Evolutionary conservation across 1,284 basidiomycete species (phyloP).

Genomic region (Mycena citricolor): DNA sequence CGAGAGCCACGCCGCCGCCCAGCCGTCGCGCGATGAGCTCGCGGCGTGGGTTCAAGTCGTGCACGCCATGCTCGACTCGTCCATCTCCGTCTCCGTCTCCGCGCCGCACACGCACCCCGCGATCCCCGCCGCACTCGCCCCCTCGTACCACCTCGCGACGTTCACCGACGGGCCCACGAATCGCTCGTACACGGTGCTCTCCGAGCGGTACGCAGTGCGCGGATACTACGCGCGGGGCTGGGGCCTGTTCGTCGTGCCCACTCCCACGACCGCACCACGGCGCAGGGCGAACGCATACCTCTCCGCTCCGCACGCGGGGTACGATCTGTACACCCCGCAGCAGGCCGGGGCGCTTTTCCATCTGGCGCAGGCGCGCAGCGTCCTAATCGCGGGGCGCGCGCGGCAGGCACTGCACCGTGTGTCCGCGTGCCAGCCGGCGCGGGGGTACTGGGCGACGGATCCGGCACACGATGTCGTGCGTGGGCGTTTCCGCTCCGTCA

Average conservation of each 20-base stretch:
- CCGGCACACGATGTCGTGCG: slow-evolving; percentile 42
- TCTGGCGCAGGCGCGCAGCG: slow-evolving; percentile 35
- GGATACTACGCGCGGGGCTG: slow-evolving; percentile 39
- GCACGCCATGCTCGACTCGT: slow-evolving; percentile 32
- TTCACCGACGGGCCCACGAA: slow-evolving; percentile 28
- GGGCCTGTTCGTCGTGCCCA: slow-evolving; percentile 40
- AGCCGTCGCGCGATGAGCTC: slow-evolving; percentile 34
- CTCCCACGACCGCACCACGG: slow-evolving; percentile 23
- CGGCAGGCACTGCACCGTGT: slow-evolving; percentile 33
- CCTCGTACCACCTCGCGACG: slow-evolving; percentile 23
- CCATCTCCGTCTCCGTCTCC: slow-evolving; percentile 25
- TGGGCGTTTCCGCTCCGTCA: not conserved
- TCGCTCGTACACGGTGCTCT: slow-evolving; percentile 36
- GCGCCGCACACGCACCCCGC: slow-evolving; percentile 33
- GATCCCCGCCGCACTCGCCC: slow-evolving; percentile 31
- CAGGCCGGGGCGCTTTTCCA: slow-evolving; percentile 42
- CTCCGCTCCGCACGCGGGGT: slow-evolving; percentile 42
- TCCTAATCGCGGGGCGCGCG: slow-evolving; percentile 40
- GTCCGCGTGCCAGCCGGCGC: slow-evolving; percentile 17
- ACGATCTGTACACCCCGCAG: slow-evolving; percentile 36
- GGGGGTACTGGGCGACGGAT: slow-evolving; percentile 41
- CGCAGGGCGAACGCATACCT: slow-evolving; percentile 39
- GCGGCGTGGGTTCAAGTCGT: slow-evolving; percentile 33
- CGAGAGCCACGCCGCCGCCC: slow-evolving; percentile 35
- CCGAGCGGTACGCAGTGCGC: slow-evolving; percentile 28